Conservation (phyloP, 2,329 filamentous ascomycete genomes). For the Alternaria hordeiaustralica region DNA sequence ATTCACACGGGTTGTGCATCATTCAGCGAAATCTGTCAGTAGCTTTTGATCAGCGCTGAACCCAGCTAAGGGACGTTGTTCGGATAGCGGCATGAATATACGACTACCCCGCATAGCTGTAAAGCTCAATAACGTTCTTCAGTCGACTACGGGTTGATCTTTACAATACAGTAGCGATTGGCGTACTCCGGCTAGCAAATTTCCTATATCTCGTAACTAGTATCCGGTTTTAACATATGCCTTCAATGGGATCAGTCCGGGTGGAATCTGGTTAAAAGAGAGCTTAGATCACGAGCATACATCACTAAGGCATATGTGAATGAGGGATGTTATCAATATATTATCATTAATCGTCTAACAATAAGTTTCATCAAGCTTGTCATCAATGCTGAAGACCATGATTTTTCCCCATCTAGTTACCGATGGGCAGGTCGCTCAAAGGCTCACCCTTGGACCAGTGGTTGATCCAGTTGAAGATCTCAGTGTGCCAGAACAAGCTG, state of each 20-base stretch:
- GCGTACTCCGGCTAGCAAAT: neutral
- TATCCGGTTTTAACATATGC: neutral
- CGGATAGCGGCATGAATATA: neutral
- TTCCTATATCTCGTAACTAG: neutral
- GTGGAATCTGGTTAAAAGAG: too few species aligned
- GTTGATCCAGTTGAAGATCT: constrained; percentile 51
- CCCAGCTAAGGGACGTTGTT: neutral
- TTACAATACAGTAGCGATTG: neutral
- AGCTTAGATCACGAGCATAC: neutral
- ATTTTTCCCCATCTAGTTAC: constrained; percentile 25
- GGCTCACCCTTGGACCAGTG: constrained; percentile 42
- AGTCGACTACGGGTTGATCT: neutral
- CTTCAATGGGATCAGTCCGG: neutral
- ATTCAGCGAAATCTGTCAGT: neutral
- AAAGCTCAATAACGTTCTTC: neutral
- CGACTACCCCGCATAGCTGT: neutral
- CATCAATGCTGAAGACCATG: neutral
- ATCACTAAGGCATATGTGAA: neutral
- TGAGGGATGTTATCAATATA: neutral
- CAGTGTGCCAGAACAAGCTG: constrained; percentile 84
- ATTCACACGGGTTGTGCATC: neutral
- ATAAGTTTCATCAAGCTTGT: neutral
- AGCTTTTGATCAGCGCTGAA: neutral
- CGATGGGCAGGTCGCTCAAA: constrained; percentile 39
- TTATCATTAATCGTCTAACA: constrained; percentile 11